A percentile compares a stretch with the other conserved stretches of the same genome.
These are phyloP conservation scores for Gentiana straminea DNA, from an alignment of 257 asterid species.

Conservation along the genomic window DNA sequence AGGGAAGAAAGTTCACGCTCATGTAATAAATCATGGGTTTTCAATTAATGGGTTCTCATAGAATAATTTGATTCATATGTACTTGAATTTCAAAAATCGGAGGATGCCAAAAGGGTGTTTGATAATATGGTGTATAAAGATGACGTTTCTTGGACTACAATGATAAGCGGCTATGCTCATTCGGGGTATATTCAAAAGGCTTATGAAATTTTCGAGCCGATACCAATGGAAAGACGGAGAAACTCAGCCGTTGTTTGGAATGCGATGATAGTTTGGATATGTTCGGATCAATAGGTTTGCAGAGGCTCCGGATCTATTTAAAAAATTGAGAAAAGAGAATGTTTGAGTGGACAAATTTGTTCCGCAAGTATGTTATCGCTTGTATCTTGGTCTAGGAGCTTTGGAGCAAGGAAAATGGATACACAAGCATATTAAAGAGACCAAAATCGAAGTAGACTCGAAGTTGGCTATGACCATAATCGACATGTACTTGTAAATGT, in stretches of 20 bases:
- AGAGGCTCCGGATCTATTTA: slow-evolving; percentile 49
- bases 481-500: slow-evolving; percentile 79
- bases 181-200: slow-evolving; percentile 51
- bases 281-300: slow-evolving; percentile 44
- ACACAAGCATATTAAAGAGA: slow-evolving; percentile 26
- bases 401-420: slow-evolving; percentile 71
- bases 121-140: slow-evolving; percentile 36
- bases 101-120: slow-evolving; percentile 54
- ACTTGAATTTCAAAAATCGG: slow-evolving; percentile 40
- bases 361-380: slow-evolving; percentile 80
- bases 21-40: too few relatives aligned
- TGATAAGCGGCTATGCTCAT: slow-evolving; percentile 62
- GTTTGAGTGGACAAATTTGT: slow-evolving; percentile 54
- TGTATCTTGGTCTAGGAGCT: slow-evolving; percentile 68
- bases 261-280: slow-evolving; percentile 64
- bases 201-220: slow-evolving; percentile 36
- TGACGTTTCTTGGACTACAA: slow-evolving; percentile 79
- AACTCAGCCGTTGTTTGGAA: slow-evolving; percentile 57
- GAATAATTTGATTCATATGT: slow-evolving; percentile 78
- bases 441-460: slow-evolving; percentile 37
- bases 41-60: slow-evolving; percentile 23
- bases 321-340: slow-evolving; percentile 37
- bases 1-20: too few relatives aligned
- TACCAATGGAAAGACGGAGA: slow-evolving; percentile 23
- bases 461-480: slow-evolving; percentile 52